Evolutionary conservation across 148 eudicot genomes (phyloP).

Genomic region (Hydrangea macrophylla): DNA sequence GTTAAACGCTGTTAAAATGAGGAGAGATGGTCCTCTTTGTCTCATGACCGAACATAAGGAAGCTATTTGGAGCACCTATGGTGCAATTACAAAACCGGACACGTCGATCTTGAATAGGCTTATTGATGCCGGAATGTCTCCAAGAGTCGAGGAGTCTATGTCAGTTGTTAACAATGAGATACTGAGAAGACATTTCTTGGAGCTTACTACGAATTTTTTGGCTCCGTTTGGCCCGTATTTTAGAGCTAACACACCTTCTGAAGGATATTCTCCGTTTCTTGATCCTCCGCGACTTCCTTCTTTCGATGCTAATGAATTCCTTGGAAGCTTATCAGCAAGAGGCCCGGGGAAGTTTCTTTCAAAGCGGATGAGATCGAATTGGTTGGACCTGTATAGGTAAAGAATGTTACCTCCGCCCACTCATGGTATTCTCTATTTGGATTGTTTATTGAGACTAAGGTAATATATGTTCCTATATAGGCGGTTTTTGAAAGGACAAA

Average conservation of each 20-base stretch:
- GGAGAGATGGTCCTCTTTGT: conserved; percentile 94
- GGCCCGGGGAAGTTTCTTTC: conserved; percentile 95
- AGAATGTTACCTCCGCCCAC: not conserved
- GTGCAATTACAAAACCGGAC: conserved; percentile 82
- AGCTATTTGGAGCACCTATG: conserved; percentile 83
- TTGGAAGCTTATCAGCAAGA: conserved; percentile 69
- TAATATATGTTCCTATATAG: conserved; percentile 31
- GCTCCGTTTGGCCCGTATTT: conserved; percentile 96
- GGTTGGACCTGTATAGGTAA: conserved; percentile 94
- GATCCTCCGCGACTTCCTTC: conserved; percentile 81
- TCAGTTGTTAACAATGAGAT: conserved; percentile 98
- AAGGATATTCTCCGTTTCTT: conserved; percentile 81
- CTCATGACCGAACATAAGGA: conserved; percentile 97
- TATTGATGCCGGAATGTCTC: conserved; percentile 88
- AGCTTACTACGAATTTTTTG: conserved; percentile 90
- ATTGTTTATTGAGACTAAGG: not conserved
- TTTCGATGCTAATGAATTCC: conserved; percentile 72
- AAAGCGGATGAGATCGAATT: conserved; percentile 88
- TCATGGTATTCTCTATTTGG: not conserved
- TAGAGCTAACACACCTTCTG: conserved; percentile 82
- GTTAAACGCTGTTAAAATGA: conserved; percentile 79
- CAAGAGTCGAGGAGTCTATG: conserved; percentile 95
- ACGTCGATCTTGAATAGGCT: conserved; percentile 94
- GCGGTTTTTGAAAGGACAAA: conserved; percentile 80
- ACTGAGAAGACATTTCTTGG: conserved; percentile 90